Percentiles rank a stretch among this genome's conserved stretches.
phyloP scores from a whole-genome alignment of 1,284 basidiomycete genomes.

The Omphalotus olearius region DNA sequence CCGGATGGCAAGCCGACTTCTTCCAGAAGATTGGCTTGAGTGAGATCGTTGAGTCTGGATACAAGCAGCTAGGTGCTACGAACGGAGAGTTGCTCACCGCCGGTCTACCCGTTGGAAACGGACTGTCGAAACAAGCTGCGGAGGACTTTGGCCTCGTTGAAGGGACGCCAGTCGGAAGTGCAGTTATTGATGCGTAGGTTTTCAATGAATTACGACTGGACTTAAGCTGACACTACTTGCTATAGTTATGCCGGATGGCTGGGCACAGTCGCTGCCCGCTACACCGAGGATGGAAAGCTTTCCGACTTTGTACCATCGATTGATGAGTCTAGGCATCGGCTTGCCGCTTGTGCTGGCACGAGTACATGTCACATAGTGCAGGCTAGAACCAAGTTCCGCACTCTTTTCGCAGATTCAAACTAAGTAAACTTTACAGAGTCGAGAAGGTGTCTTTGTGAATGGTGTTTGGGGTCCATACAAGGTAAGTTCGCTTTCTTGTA shows the following conservation, averaged over 20 bases:
- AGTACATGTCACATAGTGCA: constrained; percentile 95
- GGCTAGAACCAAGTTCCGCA: constrained; percentile 31
- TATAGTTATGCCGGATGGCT: constrained; percentile 95
- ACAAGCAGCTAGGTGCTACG: constrained; percentile 76
- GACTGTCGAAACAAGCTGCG: constrained; percentile 77
- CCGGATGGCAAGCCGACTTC: constrained; percentile 88
- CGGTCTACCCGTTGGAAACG: constrained; percentile 86
- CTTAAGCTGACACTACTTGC: constrained; percentile 2
- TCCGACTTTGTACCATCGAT: constrained; percentile 51
- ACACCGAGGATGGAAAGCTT: constrained; percentile 51
- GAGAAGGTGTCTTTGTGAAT: constrained; percentile 80
- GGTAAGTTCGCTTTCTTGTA: constrained; percentile 28
- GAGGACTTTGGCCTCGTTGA: constrained; percentile 80
- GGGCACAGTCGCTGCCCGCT: constrained; percentile 88
- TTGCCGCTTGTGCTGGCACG: constrained; percentile 94
- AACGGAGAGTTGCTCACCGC: constrained; percentile 76
- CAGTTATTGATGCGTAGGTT: constrained; percentile 88
- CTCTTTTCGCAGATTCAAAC: background rate
- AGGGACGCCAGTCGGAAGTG: constrained; percentile 94
- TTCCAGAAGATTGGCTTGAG: constrained; percentile 80
- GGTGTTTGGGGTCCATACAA: constrained; percentile 98
- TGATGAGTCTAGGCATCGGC: constrained; percentile 73
- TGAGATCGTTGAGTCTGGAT: constrained; percentile 65
- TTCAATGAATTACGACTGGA: background rate
- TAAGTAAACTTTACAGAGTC: constrained; percentile 50